Evolutionary conservation across 306 rosid species (phyloP), one percentile per base, ranked within the genome.

Genomic region (Medicago arabica): DNA sequence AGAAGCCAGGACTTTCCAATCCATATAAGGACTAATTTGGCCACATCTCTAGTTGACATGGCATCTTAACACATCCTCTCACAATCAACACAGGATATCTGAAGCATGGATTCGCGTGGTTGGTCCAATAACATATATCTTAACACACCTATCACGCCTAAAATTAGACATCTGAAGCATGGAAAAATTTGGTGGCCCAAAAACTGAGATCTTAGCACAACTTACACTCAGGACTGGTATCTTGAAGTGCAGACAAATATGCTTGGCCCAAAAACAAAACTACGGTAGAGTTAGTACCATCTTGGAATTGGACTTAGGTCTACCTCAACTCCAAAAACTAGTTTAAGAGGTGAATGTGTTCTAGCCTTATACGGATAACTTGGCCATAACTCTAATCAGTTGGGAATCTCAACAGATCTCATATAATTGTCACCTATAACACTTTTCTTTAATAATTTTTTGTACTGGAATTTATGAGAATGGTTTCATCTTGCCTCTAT

Each of bases 401-500:
- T 41, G 46, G 13, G 46, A 41, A 28, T 28, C 16, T 50, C 9
- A 50, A 50, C 19, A 50, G n/a, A 50, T 50, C 10, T 50, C 7
- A 49, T 50, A 50, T 28, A 28, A 28, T 28, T 28, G 31, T 28
- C 31, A 28, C 31, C 31, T 28, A 3, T 28, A 28, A 50, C 55
- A 50, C 55, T 50, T 50, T 50, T 50, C 55, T 50, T 16, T 50
- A 6, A 50, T n/a, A n/a, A n/a, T n/a, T 2, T n/a, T 50, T 8
- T 6, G 55, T n/a, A 50, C 19, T 6, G 44, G 1, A 40, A 66
- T 53, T 55, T 72, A 72, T 28, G 28, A 49, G 19, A n/a, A 14
- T 5, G 5, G 53, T n/a, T 54, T 67, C 41, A 76, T 72, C 36
- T 19, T 36, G 64, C 57, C 57, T 51, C 21, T 51, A n/a, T 51